phyloP scores from a whole-genome alignment of 345 rosid genomes.

The Rhodomyrtus tomentosa region DNA sequence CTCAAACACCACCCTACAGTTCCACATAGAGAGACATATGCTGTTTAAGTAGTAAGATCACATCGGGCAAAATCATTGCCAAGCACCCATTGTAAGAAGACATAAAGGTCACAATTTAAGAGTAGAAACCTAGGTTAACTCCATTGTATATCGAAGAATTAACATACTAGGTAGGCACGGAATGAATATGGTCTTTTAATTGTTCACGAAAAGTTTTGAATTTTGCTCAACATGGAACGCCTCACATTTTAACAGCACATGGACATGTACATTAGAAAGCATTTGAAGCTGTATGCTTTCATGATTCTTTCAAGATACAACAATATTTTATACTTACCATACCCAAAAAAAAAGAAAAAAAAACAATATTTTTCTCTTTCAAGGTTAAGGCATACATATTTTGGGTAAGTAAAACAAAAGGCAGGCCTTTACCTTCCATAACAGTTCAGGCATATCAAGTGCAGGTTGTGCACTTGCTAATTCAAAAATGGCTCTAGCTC shows the following conservation, averaged over 20 bases:
- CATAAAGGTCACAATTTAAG: background rate
- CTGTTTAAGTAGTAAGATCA: background rate
- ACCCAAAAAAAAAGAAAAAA: no score
- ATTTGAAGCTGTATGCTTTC: background rate
- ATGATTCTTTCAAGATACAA: background rate
- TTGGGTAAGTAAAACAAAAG: background rate
- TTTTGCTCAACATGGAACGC: background rate
- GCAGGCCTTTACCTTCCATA: conserved; percentile 63
- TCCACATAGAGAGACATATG: background rate
- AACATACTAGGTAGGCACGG: background rate
- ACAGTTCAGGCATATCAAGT: conserved; percentile 86
- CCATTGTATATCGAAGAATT: background rate
- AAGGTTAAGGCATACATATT: background rate
- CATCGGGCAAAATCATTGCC: background rate
- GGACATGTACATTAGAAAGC: background rate
- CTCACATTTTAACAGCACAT: background rate
- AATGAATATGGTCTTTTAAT: background rate
- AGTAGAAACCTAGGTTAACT: background rate
- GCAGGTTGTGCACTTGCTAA: conserved; percentile 70
- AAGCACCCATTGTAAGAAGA: background rate
- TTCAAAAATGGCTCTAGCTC: conserved; percentile 78
- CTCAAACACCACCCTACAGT: background rate
- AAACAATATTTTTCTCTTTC: background rate
- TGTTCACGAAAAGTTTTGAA: background rate
- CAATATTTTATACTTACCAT: no score